Conservation (phyloP, 495 filamentous ascomycete species). For the Lineolata rhizophorae region DNA sequence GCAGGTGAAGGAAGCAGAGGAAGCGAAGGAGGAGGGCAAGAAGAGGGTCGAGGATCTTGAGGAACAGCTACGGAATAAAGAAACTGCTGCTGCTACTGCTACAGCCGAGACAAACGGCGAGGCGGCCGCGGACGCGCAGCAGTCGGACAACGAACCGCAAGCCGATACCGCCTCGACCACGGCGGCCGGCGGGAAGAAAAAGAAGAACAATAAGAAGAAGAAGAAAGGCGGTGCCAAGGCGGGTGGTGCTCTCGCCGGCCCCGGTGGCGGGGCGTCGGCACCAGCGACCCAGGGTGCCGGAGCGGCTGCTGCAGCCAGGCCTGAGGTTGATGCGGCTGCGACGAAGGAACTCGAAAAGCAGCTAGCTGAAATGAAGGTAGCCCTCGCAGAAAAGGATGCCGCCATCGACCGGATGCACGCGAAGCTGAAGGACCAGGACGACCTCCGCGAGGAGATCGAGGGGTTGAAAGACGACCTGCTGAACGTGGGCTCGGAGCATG, state of each 20-base stretch:
- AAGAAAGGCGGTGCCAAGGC: conserved; percentile 75
- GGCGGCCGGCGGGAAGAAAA: conserved; percentile 16
- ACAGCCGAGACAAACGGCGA: conserved; percentile 10
- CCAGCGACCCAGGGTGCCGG: too few species aligned
- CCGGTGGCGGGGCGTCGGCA: too few species aligned
- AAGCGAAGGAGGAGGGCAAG: conserved; percentile 14
- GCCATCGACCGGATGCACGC: conserved; percentile 41
- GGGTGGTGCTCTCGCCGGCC: too few species aligned
- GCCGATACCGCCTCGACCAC: conserved; percentile 4
- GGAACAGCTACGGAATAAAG: too few species aligned
- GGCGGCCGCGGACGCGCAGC: conserved; percentile 1
- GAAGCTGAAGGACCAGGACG: conserved; percentile 56
- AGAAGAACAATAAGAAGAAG: conserved; percentile 80
- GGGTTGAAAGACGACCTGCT: conserved; percentile 56
- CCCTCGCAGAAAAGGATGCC: conserved; percentile 47
- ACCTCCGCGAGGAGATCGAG: conserved; percentile 69
- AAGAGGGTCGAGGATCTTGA: too few species aligned
- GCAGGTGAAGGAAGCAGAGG: conserved; percentile 25
- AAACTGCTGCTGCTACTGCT: too few species aligned
- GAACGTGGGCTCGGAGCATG: conserved; percentile 55
- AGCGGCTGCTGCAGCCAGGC: too few species aligned
- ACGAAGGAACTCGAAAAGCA: conserved; percentile 25
- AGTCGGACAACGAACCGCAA: conserved; percentile 2
- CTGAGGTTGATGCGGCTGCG: too few species aligned
- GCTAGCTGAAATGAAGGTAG: conserved; percentile 32